A percentile compares a stretch with the other conserved stretches of the same genome.
Conservation (phyloP, 1,284 basidiomycete species). For the Ceratobasidium sp. region DNA sequence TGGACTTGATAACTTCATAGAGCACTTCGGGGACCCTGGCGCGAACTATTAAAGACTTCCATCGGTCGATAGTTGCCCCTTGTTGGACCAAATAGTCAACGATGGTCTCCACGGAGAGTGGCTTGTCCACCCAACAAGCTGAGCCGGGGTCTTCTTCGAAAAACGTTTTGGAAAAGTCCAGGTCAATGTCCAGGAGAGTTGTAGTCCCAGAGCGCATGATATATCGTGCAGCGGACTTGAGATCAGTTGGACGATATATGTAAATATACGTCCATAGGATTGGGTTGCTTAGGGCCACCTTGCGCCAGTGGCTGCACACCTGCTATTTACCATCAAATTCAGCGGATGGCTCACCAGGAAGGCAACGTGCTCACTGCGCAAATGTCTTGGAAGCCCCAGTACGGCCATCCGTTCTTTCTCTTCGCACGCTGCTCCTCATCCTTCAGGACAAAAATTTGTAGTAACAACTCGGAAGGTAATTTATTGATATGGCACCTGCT, state of each 20-base stretch:
- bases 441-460: conserved; percentile 8
- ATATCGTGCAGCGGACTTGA: neutral
- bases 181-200: conserved; percentile 5
- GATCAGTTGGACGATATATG: neutral
- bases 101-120: neutral
- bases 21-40: neutral
- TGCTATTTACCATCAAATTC: neutral
- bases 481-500: conserved; percentile 17
- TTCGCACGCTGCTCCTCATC: conserved; percentile 10
- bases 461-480: conserved; percentile 21
- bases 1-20: neutral
- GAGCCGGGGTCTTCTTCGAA: neutral
- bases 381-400: conserved; percentile 16
- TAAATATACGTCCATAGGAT: conserved; percentile 33
- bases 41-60: conserved; percentile 13
- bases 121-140: neutral
- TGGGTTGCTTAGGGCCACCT: conserved; percentile 18
- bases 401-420: neutral
- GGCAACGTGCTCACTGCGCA: neutral
- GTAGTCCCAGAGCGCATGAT: conserved; percentile 7
- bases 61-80: conserved; percentile 5
- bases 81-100: neutral
- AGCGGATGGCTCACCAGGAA: neutral
- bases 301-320: conserved; percentile 24
- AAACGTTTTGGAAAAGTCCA: conserved; percentile 5